phyloP scores from a whole-genome alignment of 2,329 filamentous ascomycete species.

The Ophiostoma himal-ulmi region DNA sequence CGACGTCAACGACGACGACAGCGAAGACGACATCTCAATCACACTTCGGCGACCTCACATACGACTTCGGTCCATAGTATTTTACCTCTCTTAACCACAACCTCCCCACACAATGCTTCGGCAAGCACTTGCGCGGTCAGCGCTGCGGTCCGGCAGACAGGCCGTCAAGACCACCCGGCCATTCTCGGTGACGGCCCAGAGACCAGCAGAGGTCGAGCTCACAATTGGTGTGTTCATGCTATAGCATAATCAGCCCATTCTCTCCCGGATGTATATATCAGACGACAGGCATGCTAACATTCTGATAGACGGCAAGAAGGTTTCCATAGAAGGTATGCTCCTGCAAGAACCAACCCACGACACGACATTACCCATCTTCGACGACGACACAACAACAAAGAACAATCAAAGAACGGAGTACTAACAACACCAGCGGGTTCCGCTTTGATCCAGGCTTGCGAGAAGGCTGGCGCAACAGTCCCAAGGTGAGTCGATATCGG shows the following conservation, averaged over 20 bases:
- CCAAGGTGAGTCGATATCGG: constrained; percentile 57
- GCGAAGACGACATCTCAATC: constrained; percentile 16
- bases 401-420: background rate
- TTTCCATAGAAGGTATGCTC: constrained; percentile 84
- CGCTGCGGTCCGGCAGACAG: constrained; percentile 58
- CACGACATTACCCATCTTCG: background rate
- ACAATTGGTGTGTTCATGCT: constrained; percentile 67
- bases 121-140: constrained; percentile 62
- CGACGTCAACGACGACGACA: background rate
- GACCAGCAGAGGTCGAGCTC: constrained; percentile 89
- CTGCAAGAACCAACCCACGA: background rate
- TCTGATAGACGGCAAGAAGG: constrained; percentile 83
- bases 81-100: constrained; percentile 18
- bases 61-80: constrained; percentile 30
- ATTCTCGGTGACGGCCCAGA: constrained; percentile 73
- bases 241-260: background rate
- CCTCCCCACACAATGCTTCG: constrained; percentile 53
- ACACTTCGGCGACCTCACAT: background rate
- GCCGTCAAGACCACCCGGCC: constrained; percentile 60
- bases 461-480: constrained; percentile 88
- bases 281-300: background rate
- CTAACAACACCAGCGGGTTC: constrained; percentile 65
- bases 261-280: constrained; percentile 6
- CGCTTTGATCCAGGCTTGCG: constrained; percentile 96
- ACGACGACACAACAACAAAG: background rate